These are phyloP conservation scores for Periconia digitata DNA, from an alignment of 2,329 filamentous ascomycete genomes.

Conservation along the genomic window DNA sequence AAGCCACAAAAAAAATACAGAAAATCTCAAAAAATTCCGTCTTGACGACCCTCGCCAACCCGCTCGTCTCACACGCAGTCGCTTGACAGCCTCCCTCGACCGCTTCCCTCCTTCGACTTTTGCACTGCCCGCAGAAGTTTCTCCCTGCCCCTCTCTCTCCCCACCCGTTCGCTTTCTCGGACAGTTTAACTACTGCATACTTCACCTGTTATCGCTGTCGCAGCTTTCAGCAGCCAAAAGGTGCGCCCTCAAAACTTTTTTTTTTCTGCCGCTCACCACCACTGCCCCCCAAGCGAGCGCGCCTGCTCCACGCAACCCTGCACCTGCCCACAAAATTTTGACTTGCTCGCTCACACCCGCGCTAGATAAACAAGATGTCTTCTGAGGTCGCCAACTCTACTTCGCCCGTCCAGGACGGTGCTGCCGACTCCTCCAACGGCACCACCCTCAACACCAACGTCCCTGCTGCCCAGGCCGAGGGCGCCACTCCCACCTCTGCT, in stretches of 20 bases:
- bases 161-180: slow-evolving; percentile 24
- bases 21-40: slow-evolving; percentile 41
- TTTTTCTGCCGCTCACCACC: slow-evolving; percentile 15
- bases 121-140: slow-evolving; percentile 27
- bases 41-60: slow-evolving; percentile 31
- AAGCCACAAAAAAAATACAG: slow-evolving; percentile 44
- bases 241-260: slow-evolving; percentile 29
- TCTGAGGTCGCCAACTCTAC: slow-evolving; percentile 49
- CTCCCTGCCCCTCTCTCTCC: slow-evolving; percentile 23
- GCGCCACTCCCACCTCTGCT: slow-evolving; percentile 70
- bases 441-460: slow-evolving; percentile 73
- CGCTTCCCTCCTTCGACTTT: slow-evolving; percentile 22
- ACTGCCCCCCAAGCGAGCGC: slow-evolving; percentile 34
- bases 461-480: slow-evolving; percentile 63
- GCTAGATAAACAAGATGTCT: slow-evolving; percentile 40
- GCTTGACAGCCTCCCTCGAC: background rate
- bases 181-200: slow-evolving; percentile 15
- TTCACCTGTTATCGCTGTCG: slow-evolving; percentile 21
- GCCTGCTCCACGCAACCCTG: slow-evolving; percentile 29
- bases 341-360: slow-evolving; percentile 22
- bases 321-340: slow-evolving; percentile 31
- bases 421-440: slow-evolving; percentile 67
- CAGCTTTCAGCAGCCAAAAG: slow-evolving; percentile 25
- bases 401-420: slow-evolving; percentile 67
- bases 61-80: slow-evolving; percentile 20